phyloP scores from a whole-genome alignment of 371 early-diverging fungal genomes.

The Mucor mucedo region DNA sequence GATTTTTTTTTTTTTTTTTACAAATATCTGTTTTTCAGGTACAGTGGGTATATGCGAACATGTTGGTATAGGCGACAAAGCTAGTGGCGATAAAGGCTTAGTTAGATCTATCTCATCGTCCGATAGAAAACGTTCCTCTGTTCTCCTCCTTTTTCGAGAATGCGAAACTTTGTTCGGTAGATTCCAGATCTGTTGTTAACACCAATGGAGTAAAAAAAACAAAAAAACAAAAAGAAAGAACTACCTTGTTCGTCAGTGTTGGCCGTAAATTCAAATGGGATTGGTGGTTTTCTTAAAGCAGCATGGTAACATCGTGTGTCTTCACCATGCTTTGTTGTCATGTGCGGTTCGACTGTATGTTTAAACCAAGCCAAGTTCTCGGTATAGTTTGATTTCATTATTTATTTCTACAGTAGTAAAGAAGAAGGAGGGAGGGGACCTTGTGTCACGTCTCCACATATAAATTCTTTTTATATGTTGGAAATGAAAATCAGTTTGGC shows the following conservation, averaged over 20 bases:
- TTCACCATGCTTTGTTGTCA: background rate
- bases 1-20: too few relatives aligned
- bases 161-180: background rate
- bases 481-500: too few relatives aligned
- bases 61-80: background rate
- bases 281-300: background rate
- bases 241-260: background rate
- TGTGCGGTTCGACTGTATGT: constrained; percentile 6
- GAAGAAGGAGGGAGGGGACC: background rate
- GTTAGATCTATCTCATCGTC: background rate
- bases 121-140: background rate
- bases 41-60: background rate
- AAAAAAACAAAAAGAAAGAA: background rate
- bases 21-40: too few relatives aligned
- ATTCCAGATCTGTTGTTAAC: too few relatives aligned
- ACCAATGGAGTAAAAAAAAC: background rate
- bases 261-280: background rate
- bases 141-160: background rate
- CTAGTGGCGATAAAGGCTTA: background rate
- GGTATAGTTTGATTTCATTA: constrained; percentile 18
- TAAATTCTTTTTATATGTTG: background rate
- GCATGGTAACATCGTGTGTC: constrained; percentile 11
- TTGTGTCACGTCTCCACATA: background rate
- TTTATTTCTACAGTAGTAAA: background rate
- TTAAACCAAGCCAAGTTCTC: constrained; percentile 25